Percentiles rank a stretch among this genome's conserved stretches.
phyloP scores from a whole-genome alignment of 2,329 filamentous ascomycete genomes.

The Periconia sp. region DNA sequence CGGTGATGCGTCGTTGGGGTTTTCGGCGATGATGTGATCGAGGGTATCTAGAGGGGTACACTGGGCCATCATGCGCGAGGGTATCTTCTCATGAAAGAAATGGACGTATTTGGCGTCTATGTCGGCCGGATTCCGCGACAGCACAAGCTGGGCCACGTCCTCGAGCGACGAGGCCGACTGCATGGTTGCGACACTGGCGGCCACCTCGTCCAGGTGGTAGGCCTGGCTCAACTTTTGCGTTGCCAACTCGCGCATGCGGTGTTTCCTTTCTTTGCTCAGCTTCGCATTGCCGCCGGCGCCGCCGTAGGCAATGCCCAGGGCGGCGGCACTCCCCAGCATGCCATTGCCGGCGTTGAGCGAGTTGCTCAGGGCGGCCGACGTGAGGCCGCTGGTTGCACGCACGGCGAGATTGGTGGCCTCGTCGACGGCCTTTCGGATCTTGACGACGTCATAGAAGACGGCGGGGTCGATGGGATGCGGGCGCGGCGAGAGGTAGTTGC shows the following conservation, averaged over 20 bases:
- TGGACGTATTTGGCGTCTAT: constrained; percentile 85
- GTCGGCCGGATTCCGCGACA: constrained; percentile 72
- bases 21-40: constrained; percentile 69
- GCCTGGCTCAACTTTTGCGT: constrained; percentile 78
- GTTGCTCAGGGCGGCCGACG: constrained; percentile 67
- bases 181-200: constrained; percentile 83
- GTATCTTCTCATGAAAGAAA: constrained; percentile 91
- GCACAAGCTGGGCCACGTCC: constrained; percentile 74
- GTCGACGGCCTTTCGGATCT: constrained; percentile 80
- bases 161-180: constrained; percentile 79
- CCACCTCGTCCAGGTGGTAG: constrained; percentile 82
- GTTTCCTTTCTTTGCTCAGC: constrained; percentile 76
- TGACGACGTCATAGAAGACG: constrained; percentile 82
- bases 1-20: constrained; percentile 69
- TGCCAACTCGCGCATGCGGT: constrained; percentile 80
- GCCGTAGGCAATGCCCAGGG: constrained; percentile 63
- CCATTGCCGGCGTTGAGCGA: constrained; percentile 59
- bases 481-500: constrained; percentile 77
- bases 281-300: constrained; percentile 65
- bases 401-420: constrained; percentile 80
- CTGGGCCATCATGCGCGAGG: constrained; percentile 73
- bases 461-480: constrained; percentile 80
- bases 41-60: constrained; percentile 72
- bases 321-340: constrained; percentile 57
- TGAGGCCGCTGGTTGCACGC: constrained; percentile 75